phyloP scores from a whole-genome alignment of 441 rosid genomes.

The Flueggea neowawraea region DNA sequence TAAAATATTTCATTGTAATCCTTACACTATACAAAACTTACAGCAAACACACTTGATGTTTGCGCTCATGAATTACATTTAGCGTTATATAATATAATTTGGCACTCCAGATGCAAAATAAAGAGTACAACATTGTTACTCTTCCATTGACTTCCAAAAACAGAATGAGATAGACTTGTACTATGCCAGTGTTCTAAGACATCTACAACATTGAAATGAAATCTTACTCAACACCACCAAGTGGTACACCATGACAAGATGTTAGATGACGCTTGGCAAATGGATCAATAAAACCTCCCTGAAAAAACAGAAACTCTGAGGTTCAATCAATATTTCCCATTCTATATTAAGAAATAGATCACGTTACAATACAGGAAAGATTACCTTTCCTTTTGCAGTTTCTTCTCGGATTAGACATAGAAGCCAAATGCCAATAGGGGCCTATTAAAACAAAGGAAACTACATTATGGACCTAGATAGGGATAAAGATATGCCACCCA shows the following conservation, averaged over 20 bases:
- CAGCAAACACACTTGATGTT: too few relatives aligned
- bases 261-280: conserved; percentile 51
- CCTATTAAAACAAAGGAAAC: conserved; percentile 39
- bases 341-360: background rate
- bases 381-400: conserved; percentile 64
- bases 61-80: too few relatives aligned
- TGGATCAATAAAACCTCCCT: conserved; percentile 55
- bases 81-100: too few relatives aligned
- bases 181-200: background rate
- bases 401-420: conserved; percentile 55
- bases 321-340: background rate
- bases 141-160: background rate
- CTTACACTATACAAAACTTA: too few relatives aligned
- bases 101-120: background rate
- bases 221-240: conserved; percentile 86
- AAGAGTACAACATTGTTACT: background rate
- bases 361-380: conserved; percentile 1
- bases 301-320: conserved; percentile 25
- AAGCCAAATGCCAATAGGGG: conserved; percentile 77
- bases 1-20: too few relatives aligned
- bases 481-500: conserved; percentile 4
- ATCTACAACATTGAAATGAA: background rate
- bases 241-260: conserved; percentile 76
- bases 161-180: background rate
- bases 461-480: conserved; percentile 5